Evolutionary conservation across 2,329 filamentous ascomycete genomes (phyloP).

Genomic region (Diaporthe caulivora): DNA sequence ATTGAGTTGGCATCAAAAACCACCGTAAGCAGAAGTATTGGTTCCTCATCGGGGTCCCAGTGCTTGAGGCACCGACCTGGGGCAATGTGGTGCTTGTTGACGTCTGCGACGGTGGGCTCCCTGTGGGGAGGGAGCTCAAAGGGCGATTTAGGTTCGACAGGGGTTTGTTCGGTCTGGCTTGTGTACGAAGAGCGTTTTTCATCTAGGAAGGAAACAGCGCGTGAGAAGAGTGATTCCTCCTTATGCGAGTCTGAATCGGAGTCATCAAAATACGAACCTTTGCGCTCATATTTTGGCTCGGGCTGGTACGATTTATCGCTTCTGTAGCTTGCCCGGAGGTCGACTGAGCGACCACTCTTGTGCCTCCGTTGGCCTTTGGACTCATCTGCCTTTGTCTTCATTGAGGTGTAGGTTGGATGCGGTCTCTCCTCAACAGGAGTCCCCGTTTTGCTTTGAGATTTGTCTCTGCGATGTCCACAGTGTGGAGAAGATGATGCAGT

Average conservation of each 20-base stretch:
- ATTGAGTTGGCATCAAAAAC: not conserved
- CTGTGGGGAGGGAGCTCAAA: not conserved
- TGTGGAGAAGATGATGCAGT: not conserved
- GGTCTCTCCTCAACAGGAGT: not conserved
- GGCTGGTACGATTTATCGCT: not conserved
- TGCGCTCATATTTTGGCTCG: not conserved
- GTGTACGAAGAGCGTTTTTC: not conserved
- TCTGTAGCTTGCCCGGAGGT: not conserved
- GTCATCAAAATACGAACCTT: conserved; percentile 13
- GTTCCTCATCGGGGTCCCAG: conserved; percentile 2
- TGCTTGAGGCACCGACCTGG: conserved; percentile 1
- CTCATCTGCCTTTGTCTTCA: not conserved
- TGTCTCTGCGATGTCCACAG: not conserved
- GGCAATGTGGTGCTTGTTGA: not conserved
- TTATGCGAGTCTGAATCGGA: not conserved
- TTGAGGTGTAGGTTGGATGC: not conserved
- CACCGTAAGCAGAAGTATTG: not conserved
- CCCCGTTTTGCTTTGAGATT: not conserved
- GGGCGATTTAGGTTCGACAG: not conserved
- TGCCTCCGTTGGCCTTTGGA: not conserved
- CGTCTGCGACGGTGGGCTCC: not conserved
- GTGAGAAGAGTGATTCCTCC: conserved; percentile 2
- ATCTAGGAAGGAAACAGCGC: not conserved
- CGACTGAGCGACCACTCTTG: not conserved
- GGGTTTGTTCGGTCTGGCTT: not conserved